These are phyloP conservation scores for Arctium minus DNA, from an alignment of 129 eudicot genomes.

Conservation along the genomic window DNA sequence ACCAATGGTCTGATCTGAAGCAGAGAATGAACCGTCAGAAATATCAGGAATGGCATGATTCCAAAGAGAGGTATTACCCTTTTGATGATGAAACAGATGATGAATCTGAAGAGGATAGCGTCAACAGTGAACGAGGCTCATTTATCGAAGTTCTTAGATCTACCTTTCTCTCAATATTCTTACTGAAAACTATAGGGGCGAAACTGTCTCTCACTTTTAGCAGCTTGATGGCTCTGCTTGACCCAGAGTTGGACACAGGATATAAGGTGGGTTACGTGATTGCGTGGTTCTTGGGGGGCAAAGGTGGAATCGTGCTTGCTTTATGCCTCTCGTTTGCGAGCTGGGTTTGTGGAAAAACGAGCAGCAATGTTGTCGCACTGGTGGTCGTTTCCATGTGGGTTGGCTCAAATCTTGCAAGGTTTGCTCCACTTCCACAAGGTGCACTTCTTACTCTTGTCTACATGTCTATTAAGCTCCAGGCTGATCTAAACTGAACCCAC, in stretches of 20 bases:
- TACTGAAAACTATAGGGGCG: conserved; percentile 73
- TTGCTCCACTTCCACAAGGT: conserved; percentile 86
- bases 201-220: conserved; percentile 70
- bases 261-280: conserved; percentile 63
- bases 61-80: conserved; percentile 31
- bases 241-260: conserved; percentile 64
- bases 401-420: conserved; percentile 62
- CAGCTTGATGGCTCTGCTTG: conserved; percentile 71
- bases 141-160: conserved; percentile 60
- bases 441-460: conserved; percentile 85
- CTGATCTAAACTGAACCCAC: conserved; percentile 47
- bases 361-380: conserved; percentile 66
- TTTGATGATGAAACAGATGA: conserved; percentile 35
- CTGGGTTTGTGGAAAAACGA: conserved; percentile 91
- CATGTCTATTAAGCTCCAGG: conserved; percentile 81
- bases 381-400: conserved; percentile 79
- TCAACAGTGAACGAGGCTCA: conserved; percentile 43
- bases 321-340: conserved; percentile 80
- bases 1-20: conserved; percentile 68
- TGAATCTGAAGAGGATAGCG: conserved; percentile 27
- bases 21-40: conserved; percentile 49
- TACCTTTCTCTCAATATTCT: conserved; percentile 65
- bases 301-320: conserved; percentile 63
- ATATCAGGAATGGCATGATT: conserved; percentile 34
- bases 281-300: conserved; percentile 83